A percentile compares a stretch with the other conserved stretches of the same genome.
phyloP scores from a whole-genome alignment of 305 asterid genomes.

The Solanum hybrid region DNA sequence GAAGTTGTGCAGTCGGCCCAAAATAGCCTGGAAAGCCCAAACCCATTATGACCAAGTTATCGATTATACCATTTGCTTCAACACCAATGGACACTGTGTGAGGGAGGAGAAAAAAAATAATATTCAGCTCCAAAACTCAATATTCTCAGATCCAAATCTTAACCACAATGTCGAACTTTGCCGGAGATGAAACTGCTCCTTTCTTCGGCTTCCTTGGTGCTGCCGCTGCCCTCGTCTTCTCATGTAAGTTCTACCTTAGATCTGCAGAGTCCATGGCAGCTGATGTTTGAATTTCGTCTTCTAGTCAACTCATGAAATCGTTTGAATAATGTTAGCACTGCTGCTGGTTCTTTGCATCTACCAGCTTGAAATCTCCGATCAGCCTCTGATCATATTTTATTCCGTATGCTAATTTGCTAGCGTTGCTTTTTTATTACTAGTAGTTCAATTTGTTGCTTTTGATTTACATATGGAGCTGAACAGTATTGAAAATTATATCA shows the following conservation, averaged over 20 bases:
- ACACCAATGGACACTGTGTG: background rate
- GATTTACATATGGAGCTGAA: background rate
- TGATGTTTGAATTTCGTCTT: background rate
- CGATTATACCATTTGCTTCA: background rate
- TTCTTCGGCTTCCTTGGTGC: conserved; percentile 67
- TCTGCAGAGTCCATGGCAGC: background rate
- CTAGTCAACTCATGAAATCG: background rate
- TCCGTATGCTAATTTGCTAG: background rate
- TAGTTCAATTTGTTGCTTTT: background rate
- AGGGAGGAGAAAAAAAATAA: background rate
- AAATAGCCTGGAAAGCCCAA: background rate
- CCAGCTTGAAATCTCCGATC: background rate
- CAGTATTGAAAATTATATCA: background rate
- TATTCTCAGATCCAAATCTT: background rate
- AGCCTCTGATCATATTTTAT: background rate
- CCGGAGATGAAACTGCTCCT: conserved; percentile 72
- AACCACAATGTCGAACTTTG: conserved; percentile 25
- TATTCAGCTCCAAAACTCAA: background rate
- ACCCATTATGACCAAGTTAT: background rate
- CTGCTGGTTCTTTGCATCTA: background rate
- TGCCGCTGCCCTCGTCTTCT: conserved; percentile 57
- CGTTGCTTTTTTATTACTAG: background rate
- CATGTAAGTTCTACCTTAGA: conserved; percentile 21
- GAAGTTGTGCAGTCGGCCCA: background rate
- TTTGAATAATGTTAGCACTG: background rate